Evolutionary conservation across 805 yeast genomes (phyloP).

Genomic region (Candida lessepsii): DNA sequence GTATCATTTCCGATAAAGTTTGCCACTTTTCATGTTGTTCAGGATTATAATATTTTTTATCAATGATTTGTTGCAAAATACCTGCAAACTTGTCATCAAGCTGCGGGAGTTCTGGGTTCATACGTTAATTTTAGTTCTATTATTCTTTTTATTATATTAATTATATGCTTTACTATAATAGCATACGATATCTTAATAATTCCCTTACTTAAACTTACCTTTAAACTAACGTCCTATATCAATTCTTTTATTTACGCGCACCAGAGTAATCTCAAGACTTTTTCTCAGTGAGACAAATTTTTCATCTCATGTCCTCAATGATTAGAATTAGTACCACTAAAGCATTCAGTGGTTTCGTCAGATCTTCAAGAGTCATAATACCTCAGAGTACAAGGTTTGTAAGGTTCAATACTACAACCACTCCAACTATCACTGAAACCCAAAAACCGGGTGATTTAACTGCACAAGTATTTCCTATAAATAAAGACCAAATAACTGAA

Average conservation of each 20-base stretch:
- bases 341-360: constrained; percentile 2
- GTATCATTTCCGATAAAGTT: neutral
- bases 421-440: neutral
- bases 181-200: neutral
- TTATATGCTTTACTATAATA: too few species aligned
- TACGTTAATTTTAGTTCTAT: too few species aligned
- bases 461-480: constrained; percentile 38
- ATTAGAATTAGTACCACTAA: constrained; percentile 15
- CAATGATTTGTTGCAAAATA: constrained; percentile 4
- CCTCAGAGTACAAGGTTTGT: neutral
- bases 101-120: neutral
- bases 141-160: neutral
- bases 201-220: neutral
- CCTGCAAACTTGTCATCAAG: neutral
- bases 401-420: constrained; percentile 6
- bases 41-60: constrained; percentile 4
- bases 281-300: neutral
- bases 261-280: neutral
- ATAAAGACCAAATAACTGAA: constrained; percentile 37
- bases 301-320: constrained; percentile 10
- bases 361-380: neutral
- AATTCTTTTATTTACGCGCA: neutral
- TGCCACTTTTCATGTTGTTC: constrained; percentile 6
- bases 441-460: constrained; percentile 19
- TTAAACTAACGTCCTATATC: neutral